Evolutionary conservation across 202 grass and related monocot genomes (phyloP), one percentile per base, ranked within the genome.

Genomic region (Saccharum hybrid): DNA sequence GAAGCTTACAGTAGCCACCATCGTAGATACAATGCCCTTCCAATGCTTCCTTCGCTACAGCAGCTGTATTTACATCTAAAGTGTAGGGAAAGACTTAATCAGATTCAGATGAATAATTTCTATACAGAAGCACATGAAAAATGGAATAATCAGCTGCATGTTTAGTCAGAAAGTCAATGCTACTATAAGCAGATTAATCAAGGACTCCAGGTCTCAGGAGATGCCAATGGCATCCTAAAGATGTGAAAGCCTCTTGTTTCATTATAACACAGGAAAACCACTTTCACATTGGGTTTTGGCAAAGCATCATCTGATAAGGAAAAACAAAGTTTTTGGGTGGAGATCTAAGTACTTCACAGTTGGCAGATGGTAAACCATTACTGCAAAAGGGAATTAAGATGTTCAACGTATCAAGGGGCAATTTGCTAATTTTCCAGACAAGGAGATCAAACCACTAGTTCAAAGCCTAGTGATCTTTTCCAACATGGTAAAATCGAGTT

Each of bases 1-100:
- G 96, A 94, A 99, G 96, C 96, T 99, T 99, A 99, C 96, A 99
- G 82, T 94, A 99, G 88, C 96, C 93, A 85, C 96, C 96, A 83
- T 90, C 89, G 26, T 99, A 99, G 88, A 99, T 96, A 86, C 93
- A 96, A 81, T 99, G 93, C 63, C 96, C 96, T 83, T 99, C 96
- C 81, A 99, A 87, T 87, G 93, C 91, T 86, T 91, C 91, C 89
- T 99, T 99, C 0, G 91, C 93, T 79, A 96, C 83, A 73, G 93
- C 75, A 76, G 96, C 93, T 51, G 89, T 90, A 42, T 82, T 83
- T 81, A 88, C 85, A 90, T 99, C 96, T 99, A 75, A 54, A 87
- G 65, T 64, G 43, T 72, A 81, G 40, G 26, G 14, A 56, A 83
- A 52, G 40, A 79, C 63, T 49, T 69, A 36, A 46, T 71, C 65